A percentile compares a stretch with the other conserved stretches of the same genome.
These are phyloP conservation scores for Kitagawia praeruptora DNA, from an alignment of 129 eudicot genomes.

Conservation along the genomic window DNA sequence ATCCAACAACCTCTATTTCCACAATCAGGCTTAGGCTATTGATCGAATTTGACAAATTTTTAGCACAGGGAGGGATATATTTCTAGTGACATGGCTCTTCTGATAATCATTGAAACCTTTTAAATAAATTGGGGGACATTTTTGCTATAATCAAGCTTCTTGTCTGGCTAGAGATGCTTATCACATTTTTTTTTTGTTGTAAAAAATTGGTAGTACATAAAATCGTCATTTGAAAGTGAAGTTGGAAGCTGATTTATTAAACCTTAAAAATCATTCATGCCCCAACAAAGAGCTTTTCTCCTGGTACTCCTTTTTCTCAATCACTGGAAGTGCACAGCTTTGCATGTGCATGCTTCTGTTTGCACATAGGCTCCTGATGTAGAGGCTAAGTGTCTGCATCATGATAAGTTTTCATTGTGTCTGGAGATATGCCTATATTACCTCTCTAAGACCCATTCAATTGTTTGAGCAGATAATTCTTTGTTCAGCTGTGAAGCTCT, in stretches of 20 bases:
- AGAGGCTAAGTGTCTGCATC: background rate
- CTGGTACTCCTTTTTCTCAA: no score
- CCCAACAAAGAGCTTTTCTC: background rate
- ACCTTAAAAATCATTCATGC: background rate
- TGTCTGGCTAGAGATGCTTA: background rate
- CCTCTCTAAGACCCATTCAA: background rate
- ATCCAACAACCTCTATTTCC: background rate
- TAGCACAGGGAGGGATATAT: background rate
- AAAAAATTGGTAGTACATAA: background rate
- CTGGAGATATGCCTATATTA: background rate
- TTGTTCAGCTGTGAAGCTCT: slow-evolving; percentile 87
- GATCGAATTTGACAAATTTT: no score
- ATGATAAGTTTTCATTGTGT: background rate
- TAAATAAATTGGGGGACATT: background rate
- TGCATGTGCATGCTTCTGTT: background rate
- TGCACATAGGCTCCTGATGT: background rate
- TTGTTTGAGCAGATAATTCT: slow-evolving; percentile 63
- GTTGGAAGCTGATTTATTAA: no score
- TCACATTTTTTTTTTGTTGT: no score
- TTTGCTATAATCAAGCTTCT: background rate
- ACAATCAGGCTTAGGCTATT: background rate
- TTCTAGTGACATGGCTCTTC: background rate
- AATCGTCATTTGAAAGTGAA: background rate
- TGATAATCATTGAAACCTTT: background rate
- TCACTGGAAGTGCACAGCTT: background rate